These are phyloP conservation scores for Actinomortierella ambigua DNA, from an alignment of 371 early-diverging fungal species.

Conservation along the genomic window DNA sequence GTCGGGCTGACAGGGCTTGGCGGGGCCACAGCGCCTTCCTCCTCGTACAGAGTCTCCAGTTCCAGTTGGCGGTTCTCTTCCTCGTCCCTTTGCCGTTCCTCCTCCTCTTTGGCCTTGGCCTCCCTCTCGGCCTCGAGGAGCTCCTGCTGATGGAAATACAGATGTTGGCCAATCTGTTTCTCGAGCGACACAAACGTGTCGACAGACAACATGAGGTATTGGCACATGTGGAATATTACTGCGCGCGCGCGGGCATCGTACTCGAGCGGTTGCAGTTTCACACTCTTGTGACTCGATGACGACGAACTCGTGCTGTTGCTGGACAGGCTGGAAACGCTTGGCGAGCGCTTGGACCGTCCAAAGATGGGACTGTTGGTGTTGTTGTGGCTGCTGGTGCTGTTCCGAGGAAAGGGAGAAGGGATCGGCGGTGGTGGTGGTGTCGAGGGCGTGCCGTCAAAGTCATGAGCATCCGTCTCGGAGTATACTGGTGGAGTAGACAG, in stretches of 20 bases:
- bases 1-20: too few species aligned
- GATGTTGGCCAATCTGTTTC: conserved; percentile 39
- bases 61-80: neutral
- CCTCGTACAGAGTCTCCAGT: too few species aligned
- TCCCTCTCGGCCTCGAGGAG: conserved; percentile 37
- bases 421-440: conserved; percentile 17
- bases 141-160: conserved; percentile 46
- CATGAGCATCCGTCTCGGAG: conserved; percentile 8
- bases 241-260: conserved; percentile 51
- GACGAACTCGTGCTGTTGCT: too few species aligned
- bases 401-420: neutral
- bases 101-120: conserved; percentile 4
- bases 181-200: conserved; percentile 32
- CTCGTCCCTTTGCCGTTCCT: conserved; percentile 15
- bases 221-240: conserved; percentile 40
- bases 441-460: conserved; percentile 4
- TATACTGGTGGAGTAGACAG: conserved; percentile 17
- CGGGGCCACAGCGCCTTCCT: too few species aligned
- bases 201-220: conserved; percentile 28
- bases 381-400: conserved; percentile 7
- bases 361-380: neutral
- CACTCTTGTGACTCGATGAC: too few species aligned
- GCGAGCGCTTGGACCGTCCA: too few species aligned
- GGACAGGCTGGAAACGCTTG: too few species aligned
- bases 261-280: conserved; percentile 31